Base-by-base conservation (phyloP, 176 grass and related monocot species). In the Eleusine coracana region DNA sequence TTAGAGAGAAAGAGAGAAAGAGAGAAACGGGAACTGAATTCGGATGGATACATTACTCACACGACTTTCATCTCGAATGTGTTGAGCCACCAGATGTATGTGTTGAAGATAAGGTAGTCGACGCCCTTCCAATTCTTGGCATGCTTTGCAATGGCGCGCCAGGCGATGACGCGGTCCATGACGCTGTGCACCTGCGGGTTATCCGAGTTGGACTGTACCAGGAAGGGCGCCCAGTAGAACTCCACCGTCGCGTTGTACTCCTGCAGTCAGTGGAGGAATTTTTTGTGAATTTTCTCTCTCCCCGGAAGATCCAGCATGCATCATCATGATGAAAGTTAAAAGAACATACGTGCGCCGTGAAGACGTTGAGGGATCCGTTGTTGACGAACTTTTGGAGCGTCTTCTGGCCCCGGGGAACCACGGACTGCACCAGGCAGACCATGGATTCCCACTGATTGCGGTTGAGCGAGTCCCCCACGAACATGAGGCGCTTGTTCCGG, bases 381-480 rank as follows among this genome's bases (percentile, higher is more conserved):
- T 97, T 94, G 12, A 97, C 94, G 68, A 87, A 93, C 86, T 98
- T 98, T 21, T 85, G 85, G 49, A 99, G 91, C 1, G 91, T 92
- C 85, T 99, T 99, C 36, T 87, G 64, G 44, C 93, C 91, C 56
- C 29, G 73, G 20, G 91, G 91, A 67, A 92, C 81, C 25, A 68
- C 97, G 16, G 97, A 96, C 80, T 99, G 97, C 10, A 92, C 93
- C 15, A 99, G 91, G 85, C 97, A 99, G 71, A 99, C 93, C 97
- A 99, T 96, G 7, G 97, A 99, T 77, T 99, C 96, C 96, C 96
- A 99, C 76, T 99, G 96, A 87, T 99, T 99, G 5, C 96, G 91
- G 83, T 99, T 99, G 77, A 99, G 69, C 10, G 96, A 99, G 38
- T 99, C 97, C 0, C 97, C 97, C 48, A 99, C 97, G 84, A 99